Evolutionary conservation across 1,284 basidiomycete species (phyloP).

Genomic region (Marasmius tenuissimus): DNA sequence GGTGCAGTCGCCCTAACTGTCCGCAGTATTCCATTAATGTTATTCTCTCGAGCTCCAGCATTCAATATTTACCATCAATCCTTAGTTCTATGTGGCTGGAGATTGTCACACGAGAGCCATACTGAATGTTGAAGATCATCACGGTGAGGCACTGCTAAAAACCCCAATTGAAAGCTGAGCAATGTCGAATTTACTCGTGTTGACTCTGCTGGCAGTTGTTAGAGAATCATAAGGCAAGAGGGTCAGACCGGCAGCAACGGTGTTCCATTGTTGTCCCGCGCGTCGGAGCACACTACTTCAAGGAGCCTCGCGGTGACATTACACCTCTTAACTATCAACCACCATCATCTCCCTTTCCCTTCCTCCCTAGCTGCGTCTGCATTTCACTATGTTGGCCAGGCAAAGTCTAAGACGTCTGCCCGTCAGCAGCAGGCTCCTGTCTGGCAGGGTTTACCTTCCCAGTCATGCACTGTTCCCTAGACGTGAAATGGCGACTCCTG

Average conservation of each 20-base stretch:
- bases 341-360: background rate
- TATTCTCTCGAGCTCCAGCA: too few relatives aligned
- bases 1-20: too few relatives aligned
- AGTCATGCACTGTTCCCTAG: constrained; percentile 2
- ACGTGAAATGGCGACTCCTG: constrained; percentile 50
- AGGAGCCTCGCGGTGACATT: background rate
- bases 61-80: too few relatives aligned
- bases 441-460: background rate
- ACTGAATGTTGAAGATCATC: too few relatives aligned
- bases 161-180: background rate
- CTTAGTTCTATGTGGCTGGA: too few relatives aligned
- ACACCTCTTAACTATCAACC: background rate
- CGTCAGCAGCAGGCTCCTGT: background rate
- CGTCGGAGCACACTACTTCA: background rate
- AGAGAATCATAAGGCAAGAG: background rate
- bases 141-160: too few relatives aligned
- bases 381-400: background rate
- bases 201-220: too few relatives aligned
- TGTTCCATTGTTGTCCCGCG: background rate
- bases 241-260: background rate
- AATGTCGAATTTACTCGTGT: background rate
- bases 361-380: background rate
- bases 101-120: too few relatives aligned
- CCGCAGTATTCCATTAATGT: too few relatives aligned
- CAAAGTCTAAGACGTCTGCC: background rate